Conservation (phyloP, 805 yeast species). For the Ogataea polymorpha region DNA sequence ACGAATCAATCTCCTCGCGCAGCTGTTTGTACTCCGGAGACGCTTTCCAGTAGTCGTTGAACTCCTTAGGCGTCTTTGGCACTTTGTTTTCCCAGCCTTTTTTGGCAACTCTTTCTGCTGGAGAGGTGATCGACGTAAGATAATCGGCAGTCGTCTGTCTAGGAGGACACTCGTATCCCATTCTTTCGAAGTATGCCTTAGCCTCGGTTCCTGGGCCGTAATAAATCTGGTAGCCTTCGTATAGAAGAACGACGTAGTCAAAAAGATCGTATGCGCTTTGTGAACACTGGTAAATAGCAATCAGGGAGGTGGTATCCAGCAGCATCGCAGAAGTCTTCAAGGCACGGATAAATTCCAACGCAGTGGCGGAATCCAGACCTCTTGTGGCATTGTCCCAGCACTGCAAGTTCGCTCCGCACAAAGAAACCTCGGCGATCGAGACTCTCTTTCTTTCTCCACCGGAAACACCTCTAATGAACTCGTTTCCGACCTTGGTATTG, state of each 20-base stretch:
- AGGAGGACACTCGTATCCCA: conserved; percentile 45
- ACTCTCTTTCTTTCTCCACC: conserved; percentile 70
- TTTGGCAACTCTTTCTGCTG: conserved; percentile 29
- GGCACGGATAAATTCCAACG: conserved; percentile 58
- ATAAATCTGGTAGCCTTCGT: conserved; percentile 44
- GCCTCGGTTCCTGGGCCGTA: conserved; percentile 38
- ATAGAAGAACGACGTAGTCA: conserved; percentile 40
- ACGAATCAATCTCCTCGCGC: conserved; percentile 35
- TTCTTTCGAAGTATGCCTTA: conserved; percentile 37
- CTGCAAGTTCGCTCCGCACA: conserved; percentile 40
- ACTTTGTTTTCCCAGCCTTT: conserved; percentile 36
- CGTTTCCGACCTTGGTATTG: conserved; percentile 61
- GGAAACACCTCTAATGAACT: conserved; percentile 60
- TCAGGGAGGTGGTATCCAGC: conserved; percentile 47
- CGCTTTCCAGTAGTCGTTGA: conserved; percentile 36
- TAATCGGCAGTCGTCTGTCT: conserved; percentile 48
- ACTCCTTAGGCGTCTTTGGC: conserved; percentile 38
- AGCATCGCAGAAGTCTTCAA: conserved; percentile 53
- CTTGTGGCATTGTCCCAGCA: conserved; percentile 71
- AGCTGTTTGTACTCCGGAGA: conserved; percentile 32
- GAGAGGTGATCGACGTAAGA: conserved; percentile 36
- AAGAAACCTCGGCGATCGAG: conserved; percentile 54
- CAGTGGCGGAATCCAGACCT: conserved; percentile 71
- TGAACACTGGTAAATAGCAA: conserved; percentile 49
- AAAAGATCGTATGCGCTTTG: conserved; percentile 43